These are phyloP conservation scores for Rosellinia necatrix DNA, from an alignment of 2,329 filamentous ascomycete species.

Conservation along the genomic window DNA sequence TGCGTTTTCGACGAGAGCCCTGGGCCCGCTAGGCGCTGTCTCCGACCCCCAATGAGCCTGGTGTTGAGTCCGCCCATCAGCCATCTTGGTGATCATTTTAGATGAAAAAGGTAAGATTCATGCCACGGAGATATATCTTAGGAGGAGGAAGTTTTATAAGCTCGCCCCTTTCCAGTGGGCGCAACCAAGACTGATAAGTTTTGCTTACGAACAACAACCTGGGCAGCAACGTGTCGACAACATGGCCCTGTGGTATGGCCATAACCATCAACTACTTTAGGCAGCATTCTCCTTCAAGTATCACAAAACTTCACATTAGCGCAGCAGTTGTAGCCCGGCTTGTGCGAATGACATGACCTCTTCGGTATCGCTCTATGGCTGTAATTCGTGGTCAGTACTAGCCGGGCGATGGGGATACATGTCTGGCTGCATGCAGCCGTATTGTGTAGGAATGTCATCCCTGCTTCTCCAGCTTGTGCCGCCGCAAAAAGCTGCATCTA, in stretches of 20 bases:
- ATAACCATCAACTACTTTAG: conserved; percentile 18
- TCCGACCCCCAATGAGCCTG: conserved; percentile 6
- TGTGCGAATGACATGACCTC: conserved; percentile 24
- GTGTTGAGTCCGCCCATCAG: conserved; percentile 15
- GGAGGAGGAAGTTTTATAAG: conserved; percentile 6
- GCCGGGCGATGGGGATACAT: conserved; percentile 23
- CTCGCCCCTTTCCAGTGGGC: background rate
- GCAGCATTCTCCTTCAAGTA: conserved; percentile 22
- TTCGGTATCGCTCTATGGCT: conserved; percentile 14
- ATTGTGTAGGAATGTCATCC: conserved; percentile 25
- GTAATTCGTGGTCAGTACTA: conserved; percentile 20
- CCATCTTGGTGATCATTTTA: conserved; percentile 14
- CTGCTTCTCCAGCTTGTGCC: conserved; percentile 22
- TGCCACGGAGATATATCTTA: background rate
- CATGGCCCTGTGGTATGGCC: conserved; percentile 12
- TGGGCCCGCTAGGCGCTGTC: background rate
- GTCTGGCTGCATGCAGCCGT: conserved; percentile 22
- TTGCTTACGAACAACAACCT: conserved; percentile 6
- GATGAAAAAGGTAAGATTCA: conserved; percentile 1
- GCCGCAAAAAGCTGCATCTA: conserved; percentile 27
- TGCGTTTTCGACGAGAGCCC: background rate
- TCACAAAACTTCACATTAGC: conserved; percentile 24
- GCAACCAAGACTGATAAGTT: no score
- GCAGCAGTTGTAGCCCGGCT: conserved; percentile 17
- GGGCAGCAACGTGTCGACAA: conserved; percentile 18